These are phyloP conservation scores for Naganishia randhawae DNA, from an alignment of 768 basidiomycete species.

Conservation along the genomic window DNA sequence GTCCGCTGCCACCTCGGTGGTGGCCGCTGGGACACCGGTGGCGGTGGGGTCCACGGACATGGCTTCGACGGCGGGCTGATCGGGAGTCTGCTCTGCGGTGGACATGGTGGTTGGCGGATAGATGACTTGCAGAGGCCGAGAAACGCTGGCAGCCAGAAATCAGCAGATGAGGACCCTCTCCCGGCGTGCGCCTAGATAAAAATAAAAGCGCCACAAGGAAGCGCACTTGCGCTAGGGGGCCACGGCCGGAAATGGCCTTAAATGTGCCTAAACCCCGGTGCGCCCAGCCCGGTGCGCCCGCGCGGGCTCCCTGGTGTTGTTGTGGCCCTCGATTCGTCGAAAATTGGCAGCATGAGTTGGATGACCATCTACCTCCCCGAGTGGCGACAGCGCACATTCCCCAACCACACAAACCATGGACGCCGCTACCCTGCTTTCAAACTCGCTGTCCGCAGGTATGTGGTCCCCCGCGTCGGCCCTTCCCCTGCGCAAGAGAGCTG, in stretches of 20 bases:
- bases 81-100: not conserved
- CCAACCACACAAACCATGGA: constrained; percentile 60
- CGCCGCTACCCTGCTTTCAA: constrained; percentile 82
- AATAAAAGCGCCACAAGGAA: not conserved
- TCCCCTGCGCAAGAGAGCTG: not conserved
- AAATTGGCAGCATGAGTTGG: not conserved
- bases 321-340: constrained; percentile 6
- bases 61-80: not conserved
- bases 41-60: not conserved
- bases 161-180: not conserved
- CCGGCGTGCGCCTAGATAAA: constrained; percentile 13
- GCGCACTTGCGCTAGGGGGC: too few species aligned
- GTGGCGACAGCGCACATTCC: too few species aligned
- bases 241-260: too few species aligned
- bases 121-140: not conserved
- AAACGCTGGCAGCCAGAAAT: not conserved
- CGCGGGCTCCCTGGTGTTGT: too few species aligned
- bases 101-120: not conserved
- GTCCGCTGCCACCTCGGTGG: not conserved
- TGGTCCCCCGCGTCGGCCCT: not conserved
- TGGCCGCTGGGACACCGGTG: not conserved
- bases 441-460: constrained; percentile 81
- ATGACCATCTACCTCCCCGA: not conserved
- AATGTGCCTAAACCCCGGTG: too few species aligned
- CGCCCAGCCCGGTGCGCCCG: too few species aligned